These are phyloP conservation scores for Mycena chlorophos DNA, from an alignment of 768 basidiomycete genomes.

Conservation along the genomic window DNA sequence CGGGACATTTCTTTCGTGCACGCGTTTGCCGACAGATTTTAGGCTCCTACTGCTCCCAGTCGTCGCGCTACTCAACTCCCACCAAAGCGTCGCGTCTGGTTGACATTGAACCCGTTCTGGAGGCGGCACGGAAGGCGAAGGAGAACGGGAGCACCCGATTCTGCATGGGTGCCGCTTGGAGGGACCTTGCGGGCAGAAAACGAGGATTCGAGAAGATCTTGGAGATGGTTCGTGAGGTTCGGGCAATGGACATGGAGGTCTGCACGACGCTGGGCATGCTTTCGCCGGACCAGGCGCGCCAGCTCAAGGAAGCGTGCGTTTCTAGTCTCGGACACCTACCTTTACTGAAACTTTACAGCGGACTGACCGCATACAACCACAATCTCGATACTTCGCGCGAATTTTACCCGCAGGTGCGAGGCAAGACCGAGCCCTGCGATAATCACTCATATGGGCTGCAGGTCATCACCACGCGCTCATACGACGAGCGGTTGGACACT, in stretches of 20 bases:
- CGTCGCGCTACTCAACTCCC: conserved; percentile 85
- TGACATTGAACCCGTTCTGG: conserved; percentile 88
- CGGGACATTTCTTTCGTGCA: conserved; percentile 4
- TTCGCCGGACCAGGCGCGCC: conserved; percentile 85
- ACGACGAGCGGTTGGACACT: conserved; percentile 89
- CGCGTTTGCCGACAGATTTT: conserved; percentile 11
- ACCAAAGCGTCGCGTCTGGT: conserved; percentile 88
- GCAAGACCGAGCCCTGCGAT: conserved; percentile 1
- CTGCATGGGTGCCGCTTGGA: conserved; percentile 99
- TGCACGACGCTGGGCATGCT: conserved; percentile 99
- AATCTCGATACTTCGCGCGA: conserved; percentile 98
- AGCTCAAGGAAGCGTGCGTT: conserved; percentile 88
- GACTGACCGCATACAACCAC: conserved; percentile 97
- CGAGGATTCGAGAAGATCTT: conserved; percentile 92
- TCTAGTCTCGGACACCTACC: conserved; percentile 7
- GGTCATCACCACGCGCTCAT: conserved; percentile 95
- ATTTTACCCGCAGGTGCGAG: conserved; percentile 82
- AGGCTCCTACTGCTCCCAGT: conserved; percentile 98
- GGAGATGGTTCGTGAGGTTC: conserved; percentile 86
- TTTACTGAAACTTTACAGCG: conserved; percentile 44
- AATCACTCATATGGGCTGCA: conserved; percentile 29
- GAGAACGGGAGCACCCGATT: conserved; percentile 96
- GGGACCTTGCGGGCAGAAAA: conserved; percentile 90
- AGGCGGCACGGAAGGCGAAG: conserved; percentile 91
- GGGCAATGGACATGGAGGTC: conserved; percentile 98